Conservation (phyloP, 2,329 filamentous ascomycete genomes). For the Penicillium occitanis region DNA sequence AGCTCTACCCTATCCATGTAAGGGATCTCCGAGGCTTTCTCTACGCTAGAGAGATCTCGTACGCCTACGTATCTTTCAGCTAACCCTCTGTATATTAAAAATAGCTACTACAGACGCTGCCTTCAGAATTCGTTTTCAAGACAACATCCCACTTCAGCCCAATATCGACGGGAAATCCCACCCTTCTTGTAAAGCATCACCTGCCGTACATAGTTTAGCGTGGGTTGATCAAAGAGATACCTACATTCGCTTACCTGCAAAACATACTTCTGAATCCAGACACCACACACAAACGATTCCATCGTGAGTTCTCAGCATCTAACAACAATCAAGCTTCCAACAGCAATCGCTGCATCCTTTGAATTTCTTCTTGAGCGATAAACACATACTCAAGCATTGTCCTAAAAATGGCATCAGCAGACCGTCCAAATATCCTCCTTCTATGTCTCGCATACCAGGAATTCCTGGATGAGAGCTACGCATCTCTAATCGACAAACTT, state of each 20-base stretch:
- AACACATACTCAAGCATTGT: not conserved
- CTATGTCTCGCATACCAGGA: not conserved
- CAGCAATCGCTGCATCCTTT: not conserved
- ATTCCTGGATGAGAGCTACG: not conserved
- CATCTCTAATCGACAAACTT: not conserved
- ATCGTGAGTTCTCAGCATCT: not conserved
- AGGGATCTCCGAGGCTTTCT: not conserved
- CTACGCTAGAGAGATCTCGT: not conserved
- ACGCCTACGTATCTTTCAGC: not conserved
- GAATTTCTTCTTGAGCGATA: not conserved
- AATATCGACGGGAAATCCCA: no score
- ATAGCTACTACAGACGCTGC: no score
- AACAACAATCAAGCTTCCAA: not conserved
- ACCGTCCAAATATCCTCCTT: slow-evolving; percentile 7
- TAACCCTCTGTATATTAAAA: no score
- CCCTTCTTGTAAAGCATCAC: no score
- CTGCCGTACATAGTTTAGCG: no score
- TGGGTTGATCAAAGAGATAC: no score
- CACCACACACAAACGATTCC: not conserved
- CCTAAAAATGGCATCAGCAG: not conserved
- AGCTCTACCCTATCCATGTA: not conserved
- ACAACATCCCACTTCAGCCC: no score
- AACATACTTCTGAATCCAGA: no score
- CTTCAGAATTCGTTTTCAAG: no score
- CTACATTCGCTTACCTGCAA: no score